phyloP scores from a whole-genome alignment of 805 yeast species.

The Metschnikowia amazonensis region DNA sequence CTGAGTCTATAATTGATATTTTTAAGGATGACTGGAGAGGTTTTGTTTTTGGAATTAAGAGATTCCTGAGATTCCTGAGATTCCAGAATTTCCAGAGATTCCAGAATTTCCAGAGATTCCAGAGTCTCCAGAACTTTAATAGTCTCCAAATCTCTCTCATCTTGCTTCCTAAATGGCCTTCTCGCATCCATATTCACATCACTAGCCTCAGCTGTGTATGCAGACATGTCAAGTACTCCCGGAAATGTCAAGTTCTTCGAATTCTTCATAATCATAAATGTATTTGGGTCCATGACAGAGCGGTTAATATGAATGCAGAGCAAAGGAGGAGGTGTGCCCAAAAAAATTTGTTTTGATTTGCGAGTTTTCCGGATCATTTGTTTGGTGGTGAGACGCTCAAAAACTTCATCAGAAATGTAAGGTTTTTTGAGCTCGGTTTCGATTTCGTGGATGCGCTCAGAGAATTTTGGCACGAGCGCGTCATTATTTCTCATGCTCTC shows the following conservation, averaged over 20 bases:
- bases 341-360: constrained; percentile 78
- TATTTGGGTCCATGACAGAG: constrained; percentile 84
- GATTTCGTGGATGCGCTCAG: constrained; percentile 28
- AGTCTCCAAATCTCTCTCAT: constrained; percentile 21
- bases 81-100: too few species aligned
- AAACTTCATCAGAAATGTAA: constrained; percentile 75
- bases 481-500: constrained; percentile 35
- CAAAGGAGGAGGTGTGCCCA: constrained; percentile 79
- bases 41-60: too few species aligned
- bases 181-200: constrained; percentile 81
- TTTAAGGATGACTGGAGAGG: not conserved
- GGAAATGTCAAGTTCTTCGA: constrained; percentile 81
- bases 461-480: constrained; percentile 28
- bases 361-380: constrained; percentile 70
- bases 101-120: too few species aligned
- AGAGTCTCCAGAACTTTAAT: too few species aligned
- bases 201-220: constrained; percentile 63
- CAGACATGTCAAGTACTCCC: constrained; percentile 57
- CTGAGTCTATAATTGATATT: constrained; percentile 56
- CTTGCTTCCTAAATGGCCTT: constrained; percentile 64
- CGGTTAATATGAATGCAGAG: constrained; percentile 86
- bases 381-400: constrained; percentile 67
- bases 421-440: constrained; percentile 54
- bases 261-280: constrained; percentile 80
- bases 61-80: too few species aligned